A percentile compares a stretch with the other conserved stretches of the same genome.
Conservation (phyloP, 2,329 filamentous ascomycete genomes). For the Diaporthe batatas region DNA sequence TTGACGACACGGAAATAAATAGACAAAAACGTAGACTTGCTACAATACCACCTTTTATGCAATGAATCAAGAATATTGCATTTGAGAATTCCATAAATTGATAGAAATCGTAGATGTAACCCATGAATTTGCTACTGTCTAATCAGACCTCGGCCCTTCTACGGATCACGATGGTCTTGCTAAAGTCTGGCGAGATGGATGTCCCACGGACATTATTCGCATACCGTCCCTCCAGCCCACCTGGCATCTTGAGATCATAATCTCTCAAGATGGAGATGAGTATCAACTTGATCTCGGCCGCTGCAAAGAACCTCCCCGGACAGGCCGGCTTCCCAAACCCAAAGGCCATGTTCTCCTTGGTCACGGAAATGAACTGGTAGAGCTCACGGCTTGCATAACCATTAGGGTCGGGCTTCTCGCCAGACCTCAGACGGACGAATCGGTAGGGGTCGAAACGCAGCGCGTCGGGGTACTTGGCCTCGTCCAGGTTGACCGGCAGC, state of each 20-base stretch:
- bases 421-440: constrained; percentile 44
- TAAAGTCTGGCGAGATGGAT: constrained; percentile 8
- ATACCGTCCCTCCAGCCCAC: constrained; percentile 45
- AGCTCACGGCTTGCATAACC: constrained; percentile 48
- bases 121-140: background rate
- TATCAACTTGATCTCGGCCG: constrained; percentile 53
- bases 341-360: constrained; percentile 51
- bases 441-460: constrained; percentile 55
- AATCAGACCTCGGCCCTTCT: background rate
- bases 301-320: constrained; percentile 54
- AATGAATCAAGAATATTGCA: background rate
- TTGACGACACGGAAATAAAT: background rate
- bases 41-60: background rate
- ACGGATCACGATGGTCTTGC: constrained; percentile 9
- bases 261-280: constrained; percentile 47
- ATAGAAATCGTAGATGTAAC: background rate
- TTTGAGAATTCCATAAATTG: background rate
- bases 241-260: constrained; percentile 48
- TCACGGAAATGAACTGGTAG: constrained; percentile 57
- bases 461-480: constrained; percentile 53
- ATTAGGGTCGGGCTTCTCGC: constrained; percentile 44
- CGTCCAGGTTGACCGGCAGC: constrained; percentile 55
- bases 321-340: constrained; percentile 57
- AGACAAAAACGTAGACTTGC: background rate
- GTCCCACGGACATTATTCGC: constrained; percentile 43